Evolutionary conservation across 257 asterid genomes (phyloP).

Genomic region (Oldenlandia corymbosa): DNA sequence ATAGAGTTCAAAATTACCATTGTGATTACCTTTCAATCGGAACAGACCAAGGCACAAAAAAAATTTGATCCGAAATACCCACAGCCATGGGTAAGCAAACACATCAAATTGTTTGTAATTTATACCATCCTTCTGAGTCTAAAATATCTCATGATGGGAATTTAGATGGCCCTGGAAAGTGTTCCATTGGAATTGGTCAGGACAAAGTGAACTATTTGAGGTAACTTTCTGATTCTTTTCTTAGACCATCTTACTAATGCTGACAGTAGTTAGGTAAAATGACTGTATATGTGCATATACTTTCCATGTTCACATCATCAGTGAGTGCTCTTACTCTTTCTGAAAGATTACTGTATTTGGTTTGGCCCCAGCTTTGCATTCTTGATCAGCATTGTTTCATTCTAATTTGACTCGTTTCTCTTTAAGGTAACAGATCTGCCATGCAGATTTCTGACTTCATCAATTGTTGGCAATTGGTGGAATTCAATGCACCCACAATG

Average conservation of each 20-base stretch:
- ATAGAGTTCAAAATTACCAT: conserved; percentile 69
- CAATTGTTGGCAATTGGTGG: background rate
- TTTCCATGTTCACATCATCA: background rate
- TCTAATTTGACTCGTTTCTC: background rate
- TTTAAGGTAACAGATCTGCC: background rate
- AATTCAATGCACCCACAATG: background rate
- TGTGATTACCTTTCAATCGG: conserved; percentile 54
- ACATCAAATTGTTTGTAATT: background rate
- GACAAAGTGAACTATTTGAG: conserved; percentile 46
- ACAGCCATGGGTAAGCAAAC: conserved; percentile 56
- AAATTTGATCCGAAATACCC: conserved; percentile 46
- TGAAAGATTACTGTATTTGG: background rate
- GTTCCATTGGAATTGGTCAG: conserved; percentile 74
- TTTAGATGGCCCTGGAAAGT: conserved; percentile 67
- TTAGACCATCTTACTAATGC: background rate
- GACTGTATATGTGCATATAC: background rate
- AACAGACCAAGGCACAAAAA: conserved; percentile 38
- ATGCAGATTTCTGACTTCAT: background rate
- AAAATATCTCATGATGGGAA: conserved; percentile 8
- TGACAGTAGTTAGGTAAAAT: too few species aligned
- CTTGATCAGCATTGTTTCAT: background rate
- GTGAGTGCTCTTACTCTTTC: background rate
- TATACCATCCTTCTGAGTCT: conserved; percentile 10
- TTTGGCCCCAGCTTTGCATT: background rate
- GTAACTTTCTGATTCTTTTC: conserved; percentile 19